Evolutionary conservation across 352 stramenopile species (phyloP).

Genomic region (Hyaloperonospora brassicae): DNA sequence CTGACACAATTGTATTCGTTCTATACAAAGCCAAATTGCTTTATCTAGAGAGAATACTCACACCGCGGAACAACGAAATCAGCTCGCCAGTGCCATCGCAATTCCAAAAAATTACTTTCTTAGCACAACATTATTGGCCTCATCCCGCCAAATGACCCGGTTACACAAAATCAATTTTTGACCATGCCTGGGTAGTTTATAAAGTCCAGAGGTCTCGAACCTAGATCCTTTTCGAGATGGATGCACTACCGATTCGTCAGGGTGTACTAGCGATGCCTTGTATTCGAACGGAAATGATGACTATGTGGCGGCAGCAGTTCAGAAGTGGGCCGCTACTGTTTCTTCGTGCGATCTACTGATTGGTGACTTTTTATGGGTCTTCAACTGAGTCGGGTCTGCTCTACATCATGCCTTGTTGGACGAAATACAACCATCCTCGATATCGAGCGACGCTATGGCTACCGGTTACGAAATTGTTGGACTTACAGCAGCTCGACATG

Average conservation of each 20-base stretch:
- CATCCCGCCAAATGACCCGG: not conserved
- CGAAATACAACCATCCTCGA: not conserved
- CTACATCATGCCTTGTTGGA: conserved; percentile 1
- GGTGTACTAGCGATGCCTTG: not conserved
- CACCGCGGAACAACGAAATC: not conserved
- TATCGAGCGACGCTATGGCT: not conserved
- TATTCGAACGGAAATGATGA: conserved; percentile 1
- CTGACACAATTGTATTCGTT: not conserved
- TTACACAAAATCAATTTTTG: not conserved
- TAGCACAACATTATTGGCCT: not conserved
- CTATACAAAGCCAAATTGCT: not conserved
- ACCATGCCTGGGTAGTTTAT: not conserved
- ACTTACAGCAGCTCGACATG: not conserved
- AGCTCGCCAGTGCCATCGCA: not conserved
- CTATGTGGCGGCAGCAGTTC: not conserved
- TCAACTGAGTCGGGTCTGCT: too few species aligned
- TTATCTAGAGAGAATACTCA: not conserved
- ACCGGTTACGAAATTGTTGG: not conserved
- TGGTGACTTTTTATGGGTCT: not conserved
- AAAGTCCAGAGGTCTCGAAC: not conserved
- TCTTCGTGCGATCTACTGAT: conserved; percentile 1
- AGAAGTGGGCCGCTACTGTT: not conserved
- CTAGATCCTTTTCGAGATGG: not conserved
- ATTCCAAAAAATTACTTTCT: not conserved
- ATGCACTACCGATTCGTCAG: not conserved